These are phyloP conservation scores for Ulmus americana DNA, from an alignment of 331 rosid genomes.

Conservation along the genomic window DNA sequence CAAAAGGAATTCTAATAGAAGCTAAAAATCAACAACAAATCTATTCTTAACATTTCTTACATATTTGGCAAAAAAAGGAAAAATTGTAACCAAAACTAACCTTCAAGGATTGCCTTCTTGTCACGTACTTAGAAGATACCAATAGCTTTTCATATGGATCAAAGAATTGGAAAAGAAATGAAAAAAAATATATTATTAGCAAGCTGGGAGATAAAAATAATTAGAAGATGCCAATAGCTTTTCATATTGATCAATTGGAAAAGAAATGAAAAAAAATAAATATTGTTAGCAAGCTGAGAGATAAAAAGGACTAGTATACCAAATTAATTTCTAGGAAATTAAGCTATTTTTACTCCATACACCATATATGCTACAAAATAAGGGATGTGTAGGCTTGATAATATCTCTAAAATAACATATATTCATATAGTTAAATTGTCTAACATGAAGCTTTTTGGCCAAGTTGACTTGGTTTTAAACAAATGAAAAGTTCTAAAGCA, in stretches of 20 bases:
- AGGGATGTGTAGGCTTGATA: constrained; percentile 19
- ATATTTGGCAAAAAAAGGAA: constrained; percentile 12
- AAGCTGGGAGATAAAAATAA: too few relatives aligned
- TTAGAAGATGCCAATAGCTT: too few relatives aligned
- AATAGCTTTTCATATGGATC: constrained; percentile 70
- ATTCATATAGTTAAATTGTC: constrained; percentile 22
- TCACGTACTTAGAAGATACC: constrained; percentile 85
- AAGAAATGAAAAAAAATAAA: constrained; percentile 13
- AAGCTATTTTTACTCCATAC: constrained; percentile 22
- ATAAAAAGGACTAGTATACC: constrained; percentile 23
- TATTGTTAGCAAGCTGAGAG: constrained; percentile 28
- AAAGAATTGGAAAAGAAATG: constrained; percentile 51
- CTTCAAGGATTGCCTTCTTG: constrained; percentile 95
- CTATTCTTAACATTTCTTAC: constrained; percentile 22
- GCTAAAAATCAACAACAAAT: constrained; percentile 43
- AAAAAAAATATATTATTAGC: neutral
- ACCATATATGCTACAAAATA: constrained; percentile 17
- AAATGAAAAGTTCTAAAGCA: constrained; percentile 19
- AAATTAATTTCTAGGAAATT: constrained; percentile 10
- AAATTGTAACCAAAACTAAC: constrained; percentile 37
- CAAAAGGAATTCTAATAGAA: constrained; percentile 81
- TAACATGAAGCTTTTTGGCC: constrained; percentile 21
- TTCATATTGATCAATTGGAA: too few relatives aligned
- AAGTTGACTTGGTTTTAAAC: constrained; percentile 16
- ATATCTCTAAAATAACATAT: constrained; percentile 21